phyloP scores from a whole-genome alignment of 1,284 basidiomycete genomes.

The Phylloboletellus chloephorus region DNA sequence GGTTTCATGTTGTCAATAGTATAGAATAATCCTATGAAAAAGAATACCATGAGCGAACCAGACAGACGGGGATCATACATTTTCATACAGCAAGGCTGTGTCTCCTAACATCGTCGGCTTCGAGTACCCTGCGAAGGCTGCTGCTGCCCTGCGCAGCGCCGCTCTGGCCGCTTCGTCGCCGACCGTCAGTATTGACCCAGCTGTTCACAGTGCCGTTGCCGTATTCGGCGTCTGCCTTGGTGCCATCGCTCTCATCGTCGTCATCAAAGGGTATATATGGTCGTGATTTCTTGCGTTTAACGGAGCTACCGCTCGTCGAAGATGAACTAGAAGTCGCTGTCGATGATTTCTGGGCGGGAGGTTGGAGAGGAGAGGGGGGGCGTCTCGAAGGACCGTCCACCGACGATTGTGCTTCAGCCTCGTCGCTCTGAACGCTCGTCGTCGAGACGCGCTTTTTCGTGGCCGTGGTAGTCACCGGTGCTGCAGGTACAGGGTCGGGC shows the following conservation, averaged over 20 bases:
- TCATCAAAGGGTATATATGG: slow-evolving; percentile 42
- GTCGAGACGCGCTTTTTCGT: slow-evolving; percentile 31
- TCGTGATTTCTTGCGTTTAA: slow-evolving; percentile 50
- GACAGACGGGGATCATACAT: slow-evolving; percentile 4
- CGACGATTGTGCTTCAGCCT: slow-evolving; percentile 28
- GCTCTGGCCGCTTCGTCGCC: slow-evolving; percentile 41
- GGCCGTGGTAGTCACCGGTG: slow-evolving; percentile 26
- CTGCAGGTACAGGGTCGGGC: slow-evolving; percentile 52
- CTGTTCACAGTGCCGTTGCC: slow-evolving; percentile 36
- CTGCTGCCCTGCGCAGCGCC: slow-evolving; percentile 19
- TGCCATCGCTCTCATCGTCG: slow-evolving; percentile 55
- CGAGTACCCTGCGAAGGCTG: slow-evolving; percentile 27
- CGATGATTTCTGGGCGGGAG: slow-evolving; percentile 18
- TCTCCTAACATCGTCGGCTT: slow-evolving; percentile 31
- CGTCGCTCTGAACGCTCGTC: slow-evolving; percentile 23
- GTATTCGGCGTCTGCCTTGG: slow-evolving; percentile 62
- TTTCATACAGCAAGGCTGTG: slow-evolving; percentile 32
- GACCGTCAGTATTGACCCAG: slow-evolving; percentile 55
- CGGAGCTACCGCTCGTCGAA: slow-evolving; percentile 25
- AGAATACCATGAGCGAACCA: slow-evolving; percentile 3
- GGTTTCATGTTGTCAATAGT: slow-evolving; percentile 28
- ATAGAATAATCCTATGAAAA: slow-evolving; percentile 34
- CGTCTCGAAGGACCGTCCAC: slow-evolving; percentile 18
- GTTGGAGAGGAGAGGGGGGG: slow-evolving; percentile 24
- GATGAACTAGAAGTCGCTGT: slow-evolving; percentile 32